Conservation (phyloP, 2,329 filamentous ascomycete species). For the Fusarium sulawesiense region DNA sequence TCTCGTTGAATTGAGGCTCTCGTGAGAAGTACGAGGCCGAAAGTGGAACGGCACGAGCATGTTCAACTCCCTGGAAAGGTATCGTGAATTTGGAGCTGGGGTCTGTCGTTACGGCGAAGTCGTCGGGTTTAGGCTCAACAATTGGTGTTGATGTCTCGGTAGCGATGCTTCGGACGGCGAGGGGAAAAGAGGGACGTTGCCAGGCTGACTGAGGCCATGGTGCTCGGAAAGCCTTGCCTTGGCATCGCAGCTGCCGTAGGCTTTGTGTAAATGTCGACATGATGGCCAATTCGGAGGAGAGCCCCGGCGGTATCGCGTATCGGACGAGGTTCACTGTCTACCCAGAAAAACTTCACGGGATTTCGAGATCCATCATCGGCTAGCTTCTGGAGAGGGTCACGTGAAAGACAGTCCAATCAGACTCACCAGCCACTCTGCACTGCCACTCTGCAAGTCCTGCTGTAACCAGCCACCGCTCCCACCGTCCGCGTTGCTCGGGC, state of each 20-base stretch:
- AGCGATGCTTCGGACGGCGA: slow-evolving; percentile 46
- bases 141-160: slow-evolving; percentile 38
- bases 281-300: slow-evolving; percentile 40
- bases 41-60: slow-evolving; percentile 81
- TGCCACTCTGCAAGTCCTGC: no score
- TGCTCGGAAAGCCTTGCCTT: slow-evolving; percentile 46
- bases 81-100: slow-evolving; percentile 36
- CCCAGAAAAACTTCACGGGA: slow-evolving; percentile 45
- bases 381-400: slow-evolving; percentile 38
- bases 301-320: slow-evolving; percentile 43
- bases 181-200: slow-evolving; percentile 40
- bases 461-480: slow-evolving; percentile 26
- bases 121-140: slow-evolving; percentile 24
- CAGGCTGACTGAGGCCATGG: slow-evolving; percentile 48
- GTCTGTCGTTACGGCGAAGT: slow-evolving; percentile 35
- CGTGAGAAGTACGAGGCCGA: slow-evolving; percentile 97
- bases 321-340: slow-evolving; percentile 36
- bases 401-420: slow-evolving; percentile 28
- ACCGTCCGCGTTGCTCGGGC: slow-evolving; percentile 40
- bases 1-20: slow-evolving; percentile 86
- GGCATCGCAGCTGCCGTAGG: slow-evolving; percentile 53
- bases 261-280: slow-evolving; percentile 53
- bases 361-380: slow-evolving; percentile 27
- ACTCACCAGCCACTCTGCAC: slow-evolving; percentile 17
- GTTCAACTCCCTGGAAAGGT: slow-evolving; percentile 52